phyloP scores from a whole-genome alignment of 2,329 filamentous ascomycete species.

The Didymella pomorum region DNA sequence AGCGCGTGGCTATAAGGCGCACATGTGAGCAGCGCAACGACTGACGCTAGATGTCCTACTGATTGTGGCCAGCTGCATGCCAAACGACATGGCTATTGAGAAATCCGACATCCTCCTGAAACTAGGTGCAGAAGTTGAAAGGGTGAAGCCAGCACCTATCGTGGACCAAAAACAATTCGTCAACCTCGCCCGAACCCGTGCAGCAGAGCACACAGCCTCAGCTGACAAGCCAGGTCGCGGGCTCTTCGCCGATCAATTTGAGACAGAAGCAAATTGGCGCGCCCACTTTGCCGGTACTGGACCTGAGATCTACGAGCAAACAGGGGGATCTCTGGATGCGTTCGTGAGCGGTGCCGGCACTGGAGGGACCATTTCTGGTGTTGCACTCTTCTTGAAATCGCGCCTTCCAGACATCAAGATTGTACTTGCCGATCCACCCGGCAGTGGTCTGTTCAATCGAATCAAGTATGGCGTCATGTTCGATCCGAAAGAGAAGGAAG shows the following conservation, averaged over 20 bases:
- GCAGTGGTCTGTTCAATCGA: slow-evolving; percentile 91
- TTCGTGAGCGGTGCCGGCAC: slow-evolving; percentile 95
- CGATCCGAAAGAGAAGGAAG: slow-evolving; percentile 84
- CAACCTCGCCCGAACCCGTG: slow-evolving; percentile 82
- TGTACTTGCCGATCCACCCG: slow-evolving; percentile 91
- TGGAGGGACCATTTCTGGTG: slow-evolving; percentile 89
- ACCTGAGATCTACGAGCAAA: slow-evolving; percentile 86
- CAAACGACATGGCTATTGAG: slow-evolving; percentile 85
- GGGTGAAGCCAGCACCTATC: slow-evolving; percentile 89
- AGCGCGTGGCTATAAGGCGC: slow-evolving; percentile 86
- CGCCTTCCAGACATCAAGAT: slow-evolving; percentile 70
- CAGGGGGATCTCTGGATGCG: slow-evolving; percentile 76
- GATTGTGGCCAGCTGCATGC: slow-evolving; percentile 75
- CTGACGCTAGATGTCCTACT: slow-evolving; percentile 6
- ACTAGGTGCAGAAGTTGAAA: slow-evolving; percentile 90
- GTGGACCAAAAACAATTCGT: slow-evolving; percentile 94
- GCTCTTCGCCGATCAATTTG: slow-evolving; percentile 97
- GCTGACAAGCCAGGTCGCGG: slow-evolving; percentile 71
- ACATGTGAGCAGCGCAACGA: slow-evolving; percentile 68
- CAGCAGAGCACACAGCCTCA: slow-evolving; percentile 73
- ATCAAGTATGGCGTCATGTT: slow-evolving; percentile 97
- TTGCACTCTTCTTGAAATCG: slow-evolving; percentile 83
- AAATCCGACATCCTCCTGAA: slow-evolving; percentile 89
- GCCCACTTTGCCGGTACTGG: slow-evolving; percentile 86
- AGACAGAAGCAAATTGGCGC: slow-evolving; percentile 85